Evolutionary conservation across 441 rosid genomes (phyloP), one percentile per base, ranked within the genome.

Genomic region (Hura crepitans): DNA sequence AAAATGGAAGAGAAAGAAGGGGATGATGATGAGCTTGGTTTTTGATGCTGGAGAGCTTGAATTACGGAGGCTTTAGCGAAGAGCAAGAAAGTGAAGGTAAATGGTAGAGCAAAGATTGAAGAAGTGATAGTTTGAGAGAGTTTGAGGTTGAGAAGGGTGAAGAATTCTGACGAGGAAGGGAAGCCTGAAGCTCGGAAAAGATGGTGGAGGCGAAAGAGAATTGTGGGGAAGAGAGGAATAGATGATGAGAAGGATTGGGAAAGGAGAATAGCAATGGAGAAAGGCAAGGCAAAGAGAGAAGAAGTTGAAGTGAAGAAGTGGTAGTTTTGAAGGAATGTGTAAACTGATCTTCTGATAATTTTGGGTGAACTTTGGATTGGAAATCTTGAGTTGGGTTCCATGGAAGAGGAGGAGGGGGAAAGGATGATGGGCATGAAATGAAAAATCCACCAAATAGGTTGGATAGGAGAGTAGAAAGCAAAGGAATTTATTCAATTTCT

Each of bases 121-220:
- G 69, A 62, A 53, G 63, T 39, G 20, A 74, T 45, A 17, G 96
- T 91, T 74, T 91, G 93, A 12, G 97, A 85, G 75, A 93, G 84
- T 68, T 93, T 93, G 72, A 84, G 78, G 62, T 75, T 76, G 65
- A 93, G 76, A 66, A 91, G 42, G 13, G 74, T 75, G 84, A 91
- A 87, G 79, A 93, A 87, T 13, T 72, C 82, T 0, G 86, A 85
- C 13, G 90, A 85, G 4, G 72, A 25, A 49, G 92, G 87, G 78
- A 93, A 88, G 17, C 94, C 96, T 0, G 94, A 96, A 0, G 90
- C 94, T 0, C 71, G 74, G 69, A 86, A 89, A 31, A 89, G 80
- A 39, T 70, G 65, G 39, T 66, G 74, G n/a, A 94, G 69, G 25
- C 82, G 87, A 58, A 37, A 43, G 72, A 77, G 77, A 22, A 84